phyloP scores from a whole-genome alignment of 1,284 basidiomycete genomes.

The Caloboletus firmus region DNA sequence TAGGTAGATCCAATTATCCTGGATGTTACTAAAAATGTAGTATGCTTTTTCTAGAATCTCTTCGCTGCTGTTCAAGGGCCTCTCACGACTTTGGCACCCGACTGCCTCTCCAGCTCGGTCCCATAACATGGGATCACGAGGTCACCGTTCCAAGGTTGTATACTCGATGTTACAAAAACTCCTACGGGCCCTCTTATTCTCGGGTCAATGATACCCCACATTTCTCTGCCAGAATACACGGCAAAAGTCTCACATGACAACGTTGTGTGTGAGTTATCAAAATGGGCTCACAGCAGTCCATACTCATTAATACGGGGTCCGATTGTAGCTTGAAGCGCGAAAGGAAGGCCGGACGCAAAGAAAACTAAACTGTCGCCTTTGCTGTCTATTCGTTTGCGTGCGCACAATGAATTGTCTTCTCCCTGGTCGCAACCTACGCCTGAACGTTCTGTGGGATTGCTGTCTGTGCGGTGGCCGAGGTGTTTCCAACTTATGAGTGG shows the following conservation, averaged over 20 bases:
- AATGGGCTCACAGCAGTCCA: not conserved
- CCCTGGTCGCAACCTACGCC: not conserved
- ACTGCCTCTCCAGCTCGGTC: not conserved
- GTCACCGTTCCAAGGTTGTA: not conserved
- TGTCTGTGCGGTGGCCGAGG: not conserved
- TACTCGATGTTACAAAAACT: not conserved
- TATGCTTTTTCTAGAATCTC: not conserved
- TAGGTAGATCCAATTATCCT: not conserved
- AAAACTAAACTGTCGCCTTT: not conserved
- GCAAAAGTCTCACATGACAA: not conserved
- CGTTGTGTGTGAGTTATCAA: constrained; percentile 4
- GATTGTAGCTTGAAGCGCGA: not conserved
- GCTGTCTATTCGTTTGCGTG: not conserved
- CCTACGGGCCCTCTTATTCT: not conserved
- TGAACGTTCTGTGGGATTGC: not conserved
- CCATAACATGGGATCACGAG: not conserved
- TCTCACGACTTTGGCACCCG: not conserved
- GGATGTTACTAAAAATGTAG: not conserved
- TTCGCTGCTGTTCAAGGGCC: not conserved
- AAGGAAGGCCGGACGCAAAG: not conserved
- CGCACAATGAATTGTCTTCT: not conserved
- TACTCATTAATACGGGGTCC: not conserved
- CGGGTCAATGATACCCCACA: not conserved
- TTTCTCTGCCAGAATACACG: not conserved
- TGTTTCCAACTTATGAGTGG: not conserved